Conservation (phyloP, 2,329 filamentous ascomycete genomes). For the Didymella sp. region DNA sequence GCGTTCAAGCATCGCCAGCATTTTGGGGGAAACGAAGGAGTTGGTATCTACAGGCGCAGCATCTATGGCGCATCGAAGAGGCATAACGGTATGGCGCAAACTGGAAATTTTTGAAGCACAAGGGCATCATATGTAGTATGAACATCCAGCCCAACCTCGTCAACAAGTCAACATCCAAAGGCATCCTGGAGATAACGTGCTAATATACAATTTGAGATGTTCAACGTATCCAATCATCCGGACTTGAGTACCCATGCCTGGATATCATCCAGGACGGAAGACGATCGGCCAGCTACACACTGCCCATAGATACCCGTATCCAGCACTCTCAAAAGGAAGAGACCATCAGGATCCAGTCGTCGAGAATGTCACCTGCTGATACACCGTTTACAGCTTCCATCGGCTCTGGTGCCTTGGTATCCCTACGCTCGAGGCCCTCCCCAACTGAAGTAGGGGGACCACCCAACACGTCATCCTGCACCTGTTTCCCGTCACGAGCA, state of each 20-base stretch:
- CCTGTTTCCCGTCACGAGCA: too few relatives aligned
- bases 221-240: not conserved
- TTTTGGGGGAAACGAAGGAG: not conserved
- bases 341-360: not conserved
- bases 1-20: conserved; percentile 18
- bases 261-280: not conserved
- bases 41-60: not conserved
- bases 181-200: not conserved
- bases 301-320: not conserved
- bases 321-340: not conserved
- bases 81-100: not conserved
- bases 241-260: not conserved
- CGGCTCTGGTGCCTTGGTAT: too few relatives aligned
- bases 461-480: too few relatives aligned
- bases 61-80: not conserved
- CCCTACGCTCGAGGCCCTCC: too few relatives aligned
- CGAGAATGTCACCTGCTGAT: not conserved
- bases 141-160: not conserved
- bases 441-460: too few relatives aligned
- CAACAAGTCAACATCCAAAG: not conserved
- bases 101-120: not conserved
- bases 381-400: too few relatives aligned
- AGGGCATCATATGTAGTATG: not conserved
- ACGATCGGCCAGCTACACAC: not conserved
- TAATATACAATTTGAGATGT: not conserved